Base-by-base conservation (phyloP, 352 stramenopile species). In the Globisporangium lucens region DNA sequence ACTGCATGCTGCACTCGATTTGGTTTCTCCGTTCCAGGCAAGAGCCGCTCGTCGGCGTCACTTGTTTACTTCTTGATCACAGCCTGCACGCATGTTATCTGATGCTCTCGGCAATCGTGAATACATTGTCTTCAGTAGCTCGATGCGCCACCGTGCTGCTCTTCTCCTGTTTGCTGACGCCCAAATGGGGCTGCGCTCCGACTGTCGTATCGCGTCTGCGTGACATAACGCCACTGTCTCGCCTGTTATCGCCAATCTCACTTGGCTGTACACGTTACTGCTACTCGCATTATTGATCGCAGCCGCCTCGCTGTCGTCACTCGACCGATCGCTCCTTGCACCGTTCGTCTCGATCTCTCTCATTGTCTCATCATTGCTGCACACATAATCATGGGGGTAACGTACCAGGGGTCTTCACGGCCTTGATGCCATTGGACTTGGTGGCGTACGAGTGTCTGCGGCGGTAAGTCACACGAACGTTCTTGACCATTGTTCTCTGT, bases 361-460 rank as follows among this genome's bases (percentile, higher is more conserved):
- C 33, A 10, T 24, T 15, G n/a, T 22, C 27, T 33, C 36, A 30
- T 27, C 20, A 61, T 22, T 29, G 30, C 15, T 10, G 13, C 4
- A 61, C 1, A 24, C 27, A 60, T 46, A 27, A 22, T 43, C 17
- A 35, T 30, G 4, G 17, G 36, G 15, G n/a, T 56, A 58, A 79
- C 83, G 56, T 89, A 96, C 97, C 98, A 55, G 98, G 98, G 49
- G 97, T 99, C 85, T 98, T 98, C 58, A 99, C 92, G 61, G 93
- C 84, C 73, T 91, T 89, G 71, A 98, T 93, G 73, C 84, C 86
- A 83, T 99, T 98, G 33, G 89, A 98, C 75, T 81, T 81, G 75
- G 97, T 99, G 73, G 93, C 93, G 87, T 99, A 99, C 75, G 93
- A 97, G 87, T 99, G 97, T 69, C 97, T 92, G 82, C 94, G 92